Evolutionary conservation across 805 yeast species (phyloP), one percentile per base, ranked within the genome.

Genomic region (Candida patagonica): DNA sequence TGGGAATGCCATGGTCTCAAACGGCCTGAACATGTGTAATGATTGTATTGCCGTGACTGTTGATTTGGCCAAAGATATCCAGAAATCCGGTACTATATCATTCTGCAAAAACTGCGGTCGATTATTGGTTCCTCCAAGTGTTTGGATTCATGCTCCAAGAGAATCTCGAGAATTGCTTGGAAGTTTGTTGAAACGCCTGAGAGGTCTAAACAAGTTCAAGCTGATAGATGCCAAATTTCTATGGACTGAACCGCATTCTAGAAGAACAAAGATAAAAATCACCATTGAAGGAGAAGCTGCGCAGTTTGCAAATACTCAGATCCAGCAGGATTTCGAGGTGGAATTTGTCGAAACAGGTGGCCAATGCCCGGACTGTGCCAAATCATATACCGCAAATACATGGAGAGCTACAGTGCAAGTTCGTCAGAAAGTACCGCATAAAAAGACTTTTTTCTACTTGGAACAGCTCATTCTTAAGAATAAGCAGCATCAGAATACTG

Each of bases 361-460:
- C 83, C 98, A 92, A 69, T 92, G 99, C 70, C 80, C 96, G 2
- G 97, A 89, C 65, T 92, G 99, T 76, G 98, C 97, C 41, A 88
- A 86, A 62, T 82, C 96, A 1, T 92, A 81, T 56, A 92, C 99
- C 24, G 82, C 94, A 21, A 86, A 92, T 62, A 94, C 97, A 4
- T 92, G 98, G 98, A 81, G 92, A 63, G 96, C 99, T 24, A 77
- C 89, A 22, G 95, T 94, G 26, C 99, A 92, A 67, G 82, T 94
- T 53, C 80, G 99, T 67, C 99, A 92, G 65, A 92, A 94, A 60
- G 98, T 92, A 26, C 76, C 85, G 13, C 98, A 92, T 63, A 92
- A 92, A 67, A 80, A 96, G 71, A 92, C 99, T 6, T 89, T 92
- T 61, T 73, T 89, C 60, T 92, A 85, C 57, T 74, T 92, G 53